Conservation (phyloP, 192 early-diverging fungal species). For the Coemansia erecta region DNA sequence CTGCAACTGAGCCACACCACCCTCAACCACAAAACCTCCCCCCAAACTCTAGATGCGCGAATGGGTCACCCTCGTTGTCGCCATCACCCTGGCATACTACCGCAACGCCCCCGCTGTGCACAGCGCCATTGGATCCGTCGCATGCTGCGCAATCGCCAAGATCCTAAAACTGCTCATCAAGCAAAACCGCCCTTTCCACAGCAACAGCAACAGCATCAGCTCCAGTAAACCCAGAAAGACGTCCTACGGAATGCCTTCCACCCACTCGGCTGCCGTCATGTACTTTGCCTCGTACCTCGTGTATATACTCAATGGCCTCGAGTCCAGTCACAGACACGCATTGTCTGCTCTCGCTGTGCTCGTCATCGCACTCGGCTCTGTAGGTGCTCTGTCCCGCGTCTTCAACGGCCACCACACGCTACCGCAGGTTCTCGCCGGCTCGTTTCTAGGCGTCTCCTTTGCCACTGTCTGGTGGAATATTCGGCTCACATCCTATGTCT, state of each 20-base stretch:
- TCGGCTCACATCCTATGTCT: neutral
- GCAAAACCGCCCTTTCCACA: slow-evolving; percentile 25
- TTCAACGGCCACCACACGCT: slow-evolving; percentile 37
- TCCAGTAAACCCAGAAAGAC: neutral
- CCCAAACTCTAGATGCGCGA: slow-evolving; percentile 21
- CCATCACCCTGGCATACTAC: slow-evolving; percentile 27
- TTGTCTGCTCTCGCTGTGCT: neutral
- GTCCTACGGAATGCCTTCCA: slow-evolving; percentile 51
- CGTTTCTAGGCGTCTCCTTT: slow-evolving; percentile 18
- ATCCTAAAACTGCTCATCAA: slow-evolving; percentile 30
- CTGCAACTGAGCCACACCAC: no score
- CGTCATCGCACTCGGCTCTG: neutral
- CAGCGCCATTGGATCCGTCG: slow-evolving; percentile 14
- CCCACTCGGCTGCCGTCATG: slow-evolving; percentile 31
- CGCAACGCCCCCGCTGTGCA: slow-evolving; percentile 22
- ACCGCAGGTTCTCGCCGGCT: slow-evolving; percentile 35
- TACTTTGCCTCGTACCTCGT: slow-evolving; percentile 27
- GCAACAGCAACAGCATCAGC: no score
- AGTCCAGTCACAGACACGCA: neutral
- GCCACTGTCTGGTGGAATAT: slow-evolving; percentile 29
- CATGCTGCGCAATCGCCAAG: slow-evolving; percentile 26
- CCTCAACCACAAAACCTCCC: neutral
- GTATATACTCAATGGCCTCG: neutral
- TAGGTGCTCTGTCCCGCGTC: slow-evolving; percentile 36
- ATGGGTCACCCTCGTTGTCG: slow-evolving; percentile 14